phyloP scores from a whole-genome alignment of 345 rosid species.

The Gossypium ekmanianum region DNA sequence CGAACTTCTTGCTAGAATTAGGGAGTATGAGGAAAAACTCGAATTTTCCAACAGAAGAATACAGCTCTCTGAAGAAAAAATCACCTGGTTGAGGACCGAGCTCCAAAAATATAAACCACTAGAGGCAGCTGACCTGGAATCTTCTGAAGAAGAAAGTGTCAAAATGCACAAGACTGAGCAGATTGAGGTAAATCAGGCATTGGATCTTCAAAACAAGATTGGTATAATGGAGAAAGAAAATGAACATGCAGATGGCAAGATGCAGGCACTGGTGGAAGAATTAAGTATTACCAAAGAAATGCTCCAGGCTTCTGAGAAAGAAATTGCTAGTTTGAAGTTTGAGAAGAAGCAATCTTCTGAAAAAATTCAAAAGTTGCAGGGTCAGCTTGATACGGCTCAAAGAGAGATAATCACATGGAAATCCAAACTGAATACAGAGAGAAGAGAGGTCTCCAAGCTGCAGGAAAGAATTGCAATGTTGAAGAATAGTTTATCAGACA shows the following conservation, averaged over 20 bases:
- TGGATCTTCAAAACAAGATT: slow-evolving; percentile 25
- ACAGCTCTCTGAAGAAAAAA: slow-evolving; percentile 48
- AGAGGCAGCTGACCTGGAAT: slow-evolving; percentile 35
- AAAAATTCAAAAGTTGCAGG: slow-evolving; percentile 33
- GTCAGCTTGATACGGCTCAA: slow-evolving; percentile 47
- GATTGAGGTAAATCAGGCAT: background rate
- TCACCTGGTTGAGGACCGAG: slow-evolving; percentile 46
- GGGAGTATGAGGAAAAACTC: slow-evolving; percentile 58
- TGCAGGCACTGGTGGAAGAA: slow-evolving; percentile 44
- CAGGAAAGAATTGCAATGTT: slow-evolving; percentile 50
- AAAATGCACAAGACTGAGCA: slow-evolving; percentile 10
- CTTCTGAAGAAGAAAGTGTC: slow-evolving; percentile 20
- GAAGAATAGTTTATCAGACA: slow-evolving; percentile 58
- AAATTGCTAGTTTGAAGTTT: slow-evolving; percentile 44
- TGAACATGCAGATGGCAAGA: slow-evolving; percentile 25
- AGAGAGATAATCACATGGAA: slow-evolving; percentile 43
- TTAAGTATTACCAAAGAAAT: slow-evolving; percentile 49
- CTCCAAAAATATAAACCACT: slow-evolving; percentile 32
- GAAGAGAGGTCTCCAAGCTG: slow-evolving; percentile 50
- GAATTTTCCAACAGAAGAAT: slow-evolving; percentile 46
- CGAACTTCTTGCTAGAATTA: slow-evolving; percentile 36
- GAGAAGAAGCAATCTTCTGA: slow-evolving; percentile 35
- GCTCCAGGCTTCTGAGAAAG: slow-evolving; percentile 52
- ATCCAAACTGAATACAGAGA: slow-evolving; percentile 51
- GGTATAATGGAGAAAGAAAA: slow-evolving; percentile 25